Evolutionary conservation across 257 asterid species (phyloP).

Genomic region (Solanum tacnaense): DNA sequence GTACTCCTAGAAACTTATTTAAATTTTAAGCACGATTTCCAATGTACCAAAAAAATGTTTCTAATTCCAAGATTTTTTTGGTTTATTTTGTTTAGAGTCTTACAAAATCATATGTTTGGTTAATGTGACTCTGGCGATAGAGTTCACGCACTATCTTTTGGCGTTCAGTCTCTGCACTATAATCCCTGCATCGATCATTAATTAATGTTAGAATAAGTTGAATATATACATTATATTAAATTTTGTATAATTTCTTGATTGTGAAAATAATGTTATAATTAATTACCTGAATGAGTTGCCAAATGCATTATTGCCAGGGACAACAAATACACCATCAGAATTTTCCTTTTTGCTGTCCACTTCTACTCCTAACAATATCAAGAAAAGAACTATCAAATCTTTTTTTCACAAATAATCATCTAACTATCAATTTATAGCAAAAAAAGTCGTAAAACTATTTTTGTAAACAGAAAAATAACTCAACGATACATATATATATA

Average conservation of each 20-base stretch:
- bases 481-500: background rate
- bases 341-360: background rate
- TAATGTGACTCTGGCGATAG: conserved; percentile 20
- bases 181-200: conserved; percentile 13
- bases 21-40: background rate
- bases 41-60: background rate
- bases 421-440: background rate
- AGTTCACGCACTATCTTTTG: conserved; percentile 4
- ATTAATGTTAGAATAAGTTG: background rate
- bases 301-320: conserved; percentile 23
- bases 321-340: conserved; percentile 8
- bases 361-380: background rate
- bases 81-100: background rate
- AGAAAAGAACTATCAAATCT: background rate
- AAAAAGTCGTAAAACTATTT: background rate
- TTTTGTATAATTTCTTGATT: background rate
- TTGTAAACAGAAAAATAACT: background rate
- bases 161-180: conserved; percentile 12
- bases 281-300: conserved; percentile 29
- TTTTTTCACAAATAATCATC: background rate
- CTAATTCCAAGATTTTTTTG: background rate
- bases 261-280: background rate
- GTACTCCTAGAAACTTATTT: too few relatives aligned
- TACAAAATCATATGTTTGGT: conserved; percentile 26
- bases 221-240: background rate